Percentiles rank a stretch among this genome's conserved stretches.
Evolutionary conservation across 2,329 filamentous ascomycete genomes (phyloP).

Genomic region (Neopestalotiopsis rosae): DNA sequence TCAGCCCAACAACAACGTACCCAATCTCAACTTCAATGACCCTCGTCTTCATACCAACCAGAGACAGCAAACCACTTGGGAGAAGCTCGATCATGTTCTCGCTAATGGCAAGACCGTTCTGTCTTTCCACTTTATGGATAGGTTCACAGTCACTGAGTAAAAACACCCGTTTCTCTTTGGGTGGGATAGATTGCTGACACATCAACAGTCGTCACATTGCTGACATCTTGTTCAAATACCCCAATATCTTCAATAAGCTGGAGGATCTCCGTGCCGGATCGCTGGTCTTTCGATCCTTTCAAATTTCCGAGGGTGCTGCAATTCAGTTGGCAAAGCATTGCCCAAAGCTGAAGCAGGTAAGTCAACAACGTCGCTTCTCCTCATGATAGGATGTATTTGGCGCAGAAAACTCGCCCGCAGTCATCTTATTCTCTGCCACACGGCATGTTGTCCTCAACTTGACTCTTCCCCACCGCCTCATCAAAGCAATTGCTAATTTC

Average conservation of each 20-base stretch:
- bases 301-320: not conserved
- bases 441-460: no score
- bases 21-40: not conserved
- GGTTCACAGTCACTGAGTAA: not conserved
- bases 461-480: no score
- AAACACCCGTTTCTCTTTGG: not conserved
- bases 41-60: not conserved
- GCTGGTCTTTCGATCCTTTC: not conserved
- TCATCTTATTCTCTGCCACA: no score
- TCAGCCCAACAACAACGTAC: no score
- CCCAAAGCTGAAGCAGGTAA: not conserved
- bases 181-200: not conserved
- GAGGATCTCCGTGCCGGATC: conserved; percentile 11
- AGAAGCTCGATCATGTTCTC: not conserved
- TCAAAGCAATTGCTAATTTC: no score
- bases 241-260: not conserved
- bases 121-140: not conserved
- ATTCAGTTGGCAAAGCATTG: not conserved
- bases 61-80: not conserved
- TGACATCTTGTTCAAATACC: not conserved
- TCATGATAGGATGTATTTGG: no score
- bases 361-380: no score
- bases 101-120: not conserved
- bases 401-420: no score
- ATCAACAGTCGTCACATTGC: not conserved